Evolutionary conservation across 1,284 basidiomycete species (phyloP).

Genomic region (Ceratobasidium sp.): DNA sequence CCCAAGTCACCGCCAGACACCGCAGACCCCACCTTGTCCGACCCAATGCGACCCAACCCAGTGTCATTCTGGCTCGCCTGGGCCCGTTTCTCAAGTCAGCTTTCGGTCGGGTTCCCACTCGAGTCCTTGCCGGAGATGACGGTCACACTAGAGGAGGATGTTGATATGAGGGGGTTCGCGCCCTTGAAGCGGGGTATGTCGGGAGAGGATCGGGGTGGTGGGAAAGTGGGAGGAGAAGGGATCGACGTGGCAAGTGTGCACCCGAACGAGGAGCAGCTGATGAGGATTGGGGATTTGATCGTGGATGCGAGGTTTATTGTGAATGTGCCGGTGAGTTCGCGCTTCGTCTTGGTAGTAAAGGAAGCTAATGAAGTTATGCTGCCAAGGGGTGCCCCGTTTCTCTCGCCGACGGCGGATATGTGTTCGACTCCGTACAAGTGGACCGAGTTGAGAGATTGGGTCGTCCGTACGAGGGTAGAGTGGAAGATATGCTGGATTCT

Average conservation of each 20-base stretch:
- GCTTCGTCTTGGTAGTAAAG: constrained; percentile 18
- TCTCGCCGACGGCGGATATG: constrained; percentile 54
- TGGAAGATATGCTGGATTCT: constrained; percentile 16
- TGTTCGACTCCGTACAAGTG: not conserved
- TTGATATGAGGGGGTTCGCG: constrained; percentile 89
- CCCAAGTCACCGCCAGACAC: constrained; percentile 52
- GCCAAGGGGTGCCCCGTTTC: constrained; percentile 61
- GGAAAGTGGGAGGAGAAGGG: constrained; percentile 21
- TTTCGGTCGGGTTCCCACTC: constrained; percentile 79
- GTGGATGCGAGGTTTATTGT: constrained; percentile 79
- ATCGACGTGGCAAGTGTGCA: constrained; percentile 65
- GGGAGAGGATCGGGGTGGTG: constrained; percentile 19
- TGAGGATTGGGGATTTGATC: constrained; percentile 90
- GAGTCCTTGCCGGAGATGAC: constrained; percentile 73
- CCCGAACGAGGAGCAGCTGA: constrained; percentile 94
- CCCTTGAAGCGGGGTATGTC: constrained; percentile 74
- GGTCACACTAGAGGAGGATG: constrained; percentile 88
- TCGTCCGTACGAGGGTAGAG: constrained; percentile 35
- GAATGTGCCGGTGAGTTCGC: constrained; percentile 66
- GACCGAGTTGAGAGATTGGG: not conserved
- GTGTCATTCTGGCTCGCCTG: constrained; percentile 80
- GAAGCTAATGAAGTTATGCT: not conserved
- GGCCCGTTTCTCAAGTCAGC: constrained; percentile 74
- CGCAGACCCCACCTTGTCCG: not conserved
- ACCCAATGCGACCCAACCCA: constrained; percentile 52